phyloP scores from a whole-genome alignment of 345 rosid genomes.

The Triadica sebifera region DNA sequence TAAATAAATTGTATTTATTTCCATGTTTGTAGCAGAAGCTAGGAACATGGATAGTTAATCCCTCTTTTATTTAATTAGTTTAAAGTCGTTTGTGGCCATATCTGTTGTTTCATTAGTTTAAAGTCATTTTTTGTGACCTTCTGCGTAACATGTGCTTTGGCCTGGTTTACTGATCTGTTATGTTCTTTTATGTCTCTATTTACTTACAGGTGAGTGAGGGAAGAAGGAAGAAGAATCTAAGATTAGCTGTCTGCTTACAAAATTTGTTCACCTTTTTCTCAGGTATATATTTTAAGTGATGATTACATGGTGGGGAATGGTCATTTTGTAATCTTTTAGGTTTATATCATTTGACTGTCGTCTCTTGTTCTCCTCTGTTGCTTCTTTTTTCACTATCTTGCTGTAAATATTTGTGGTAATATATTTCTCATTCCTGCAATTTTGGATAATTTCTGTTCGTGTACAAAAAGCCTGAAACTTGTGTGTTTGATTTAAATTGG shows the following conservation, averaged over 20 bases:
- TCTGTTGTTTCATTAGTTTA: not conserved
- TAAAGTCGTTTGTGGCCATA: not conserved
- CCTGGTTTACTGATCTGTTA: slow-evolving; percentile 29
- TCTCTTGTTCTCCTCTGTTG: not conserved
- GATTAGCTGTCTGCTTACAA: slow-evolving; percentile 21
- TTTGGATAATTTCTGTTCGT: not conserved
- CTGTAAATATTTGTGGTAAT: slow-evolving; percentile 10
- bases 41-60: slow-evolving; percentile 18
- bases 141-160: slow-evolving; percentile 27
- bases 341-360: not conserved
- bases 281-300: slow-evolving; percentile 9
- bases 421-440: not conserved
- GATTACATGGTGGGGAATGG: not conserved
- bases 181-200: not conserved
- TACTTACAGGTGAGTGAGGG: slow-evolving; percentile 26
- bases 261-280: slow-evolving; percentile 14
- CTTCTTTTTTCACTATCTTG: not conserved
- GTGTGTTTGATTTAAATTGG: too few relatives aligned
- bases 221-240: slow-evolving; percentile 19
- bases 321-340: slow-evolving; percentile 13
- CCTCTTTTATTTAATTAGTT: slow-evolving; percentile 17
- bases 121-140: not conserved
- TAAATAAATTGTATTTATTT: slow-evolving; percentile 18
- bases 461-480: not conserved
- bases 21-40: slow-evolving; percentile 7